Evolutionary conservation across 441 rosid genomes (phyloP).

Genomic region (Euphorbia schlechtendalii): DNA sequence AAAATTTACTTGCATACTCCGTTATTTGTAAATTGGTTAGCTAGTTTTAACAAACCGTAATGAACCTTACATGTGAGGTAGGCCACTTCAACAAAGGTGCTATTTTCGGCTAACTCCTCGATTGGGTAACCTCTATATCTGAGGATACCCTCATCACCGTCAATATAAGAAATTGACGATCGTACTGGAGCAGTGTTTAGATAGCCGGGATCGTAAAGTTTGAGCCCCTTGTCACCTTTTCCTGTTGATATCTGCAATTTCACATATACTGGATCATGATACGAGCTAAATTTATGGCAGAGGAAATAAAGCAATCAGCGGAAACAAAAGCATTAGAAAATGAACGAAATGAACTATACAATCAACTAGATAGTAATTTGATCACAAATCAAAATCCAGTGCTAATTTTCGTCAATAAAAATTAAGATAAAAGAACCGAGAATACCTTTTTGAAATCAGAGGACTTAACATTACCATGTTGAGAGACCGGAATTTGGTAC

Average conservation of each 20-base stretch:
- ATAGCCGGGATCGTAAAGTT: conserved; percentile 87
- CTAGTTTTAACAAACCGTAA: background rate
- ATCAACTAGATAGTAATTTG: background rate
- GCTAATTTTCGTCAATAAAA: no score
- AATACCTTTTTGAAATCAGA: conserved; percentile 75
- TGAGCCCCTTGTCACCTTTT: conserved; percentile 71
- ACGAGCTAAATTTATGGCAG: background rate
- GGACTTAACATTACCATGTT: conserved; percentile 64
- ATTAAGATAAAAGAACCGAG: background rate
- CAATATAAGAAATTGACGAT: conserved; percentile 73
- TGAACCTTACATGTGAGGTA: conserved; percentile 44
- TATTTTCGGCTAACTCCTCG: conserved; percentile 75
- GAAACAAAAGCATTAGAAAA: background rate
- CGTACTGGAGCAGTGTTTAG: conserved; percentile 88
- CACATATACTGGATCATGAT: background rate
- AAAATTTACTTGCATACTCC: background rate
- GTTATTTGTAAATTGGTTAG: background rate
- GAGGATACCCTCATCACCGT: conserved; percentile 86
- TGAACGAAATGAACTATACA: background rate
- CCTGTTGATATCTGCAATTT: conserved; percentile 61
- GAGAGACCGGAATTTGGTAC: conserved; percentile 54
- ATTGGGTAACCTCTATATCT: conserved; percentile 80
- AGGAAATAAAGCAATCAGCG: background rate
- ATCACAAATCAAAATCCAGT: background rate
- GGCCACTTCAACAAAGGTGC: conserved; percentile 68